phyloP scores from a whole-genome alignment of 2,329 filamentous ascomycete species.

The Penicillium sp. region DNA sequence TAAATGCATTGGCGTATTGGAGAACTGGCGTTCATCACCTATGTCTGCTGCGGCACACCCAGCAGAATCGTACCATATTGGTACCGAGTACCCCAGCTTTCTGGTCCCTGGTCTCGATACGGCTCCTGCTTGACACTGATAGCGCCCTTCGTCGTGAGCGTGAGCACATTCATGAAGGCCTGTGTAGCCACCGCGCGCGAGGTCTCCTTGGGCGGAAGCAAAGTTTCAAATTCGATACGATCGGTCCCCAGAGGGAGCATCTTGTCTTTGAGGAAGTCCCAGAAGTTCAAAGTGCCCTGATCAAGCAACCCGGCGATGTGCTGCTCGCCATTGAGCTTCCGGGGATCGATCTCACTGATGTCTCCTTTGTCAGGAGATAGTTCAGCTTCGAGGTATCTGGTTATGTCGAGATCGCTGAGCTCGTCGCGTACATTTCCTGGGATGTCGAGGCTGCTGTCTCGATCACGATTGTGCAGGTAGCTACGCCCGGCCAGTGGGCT shows the following conservation, averaged over 20 bases:
- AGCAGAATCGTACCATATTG: slow-evolving; percentile 30
- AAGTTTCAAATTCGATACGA: slow-evolving; percentile 59
- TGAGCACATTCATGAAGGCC: slow-evolving; percentile 68
- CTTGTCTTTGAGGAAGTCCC: slow-evolving; percentile 50
- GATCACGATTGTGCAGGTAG: slow-evolving; percentile 26
- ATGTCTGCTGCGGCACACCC: slow-evolving; percentile 7
- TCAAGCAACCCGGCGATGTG: slow-evolving; percentile 47
- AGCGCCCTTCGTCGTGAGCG: slow-evolving; percentile 61
- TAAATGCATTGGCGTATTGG: neutral
- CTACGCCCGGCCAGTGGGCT: slow-evolving; percentile 58
- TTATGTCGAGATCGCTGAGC: slow-evolving; percentile 27
- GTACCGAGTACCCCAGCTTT: slow-evolving; percentile 18
- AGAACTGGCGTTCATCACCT: neutral
- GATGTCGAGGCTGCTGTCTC: slow-evolving; percentile 20
- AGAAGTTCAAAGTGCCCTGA: slow-evolving; percentile 58
- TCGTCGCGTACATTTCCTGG: slow-evolving; percentile 22
- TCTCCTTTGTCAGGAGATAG: slow-evolving; percentile 23
- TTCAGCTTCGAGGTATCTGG: slow-evolving; percentile 32
- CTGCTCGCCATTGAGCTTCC: slow-evolving; percentile 1
- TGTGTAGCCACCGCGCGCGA: slow-evolving; percentile 62
- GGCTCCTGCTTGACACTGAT: slow-evolving; percentile 58
- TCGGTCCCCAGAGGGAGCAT: neutral
- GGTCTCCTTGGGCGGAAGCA: slow-evolving; percentile 58
- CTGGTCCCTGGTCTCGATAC: slow-evolving; percentile 33
- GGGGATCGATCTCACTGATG: slow-evolving; percentile 42